These are phyloP conservation scores for Kazachstania martiniae DNA, from an alignment of 805 yeast genomes.

Conservation along the genomic window DNA sequence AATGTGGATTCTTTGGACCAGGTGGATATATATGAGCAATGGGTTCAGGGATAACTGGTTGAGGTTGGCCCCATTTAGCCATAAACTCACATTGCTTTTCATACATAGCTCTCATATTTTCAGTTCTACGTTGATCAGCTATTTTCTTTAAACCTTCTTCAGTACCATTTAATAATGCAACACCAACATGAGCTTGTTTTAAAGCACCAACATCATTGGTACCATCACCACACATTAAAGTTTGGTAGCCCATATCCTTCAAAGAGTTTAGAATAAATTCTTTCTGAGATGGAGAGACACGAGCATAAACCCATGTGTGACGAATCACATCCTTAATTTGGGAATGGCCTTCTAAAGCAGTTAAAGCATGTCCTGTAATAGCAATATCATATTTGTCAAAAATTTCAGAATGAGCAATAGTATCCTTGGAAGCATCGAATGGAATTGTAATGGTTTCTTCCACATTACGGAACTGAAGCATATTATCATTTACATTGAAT, in stretches of 20 bases:
- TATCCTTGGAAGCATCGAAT: constrained; percentile 42
- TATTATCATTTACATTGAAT: constrained; percentile 38
- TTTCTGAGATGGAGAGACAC: constrained; percentile 94
- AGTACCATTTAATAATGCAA: constrained; percentile 95
- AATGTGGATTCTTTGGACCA: constrained; percentile 83
- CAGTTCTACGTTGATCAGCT: constrained; percentile 66
- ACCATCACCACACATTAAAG: constrained; percentile 99
- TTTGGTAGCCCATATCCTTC: constrained; percentile 81
- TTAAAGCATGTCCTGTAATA: constrained; percentile 84
- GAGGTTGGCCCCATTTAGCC: constrained; percentile 71
- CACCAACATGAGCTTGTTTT: constrained; percentile 96
- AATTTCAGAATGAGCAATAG: constrained; percentile 30
- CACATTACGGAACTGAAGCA: constrained; percentile 76
- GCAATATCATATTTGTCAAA: constrained; percentile 74
- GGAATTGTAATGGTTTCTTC: constrained; percentile 65
- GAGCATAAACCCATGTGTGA: constrained; percentile 93
- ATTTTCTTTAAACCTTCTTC: constrained; percentile 86
- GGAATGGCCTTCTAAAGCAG: constrained; percentile 49
- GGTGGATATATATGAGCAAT: constrained; percentile 97
- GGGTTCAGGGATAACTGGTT: constrained; percentile 71
- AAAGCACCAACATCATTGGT: constrained; percentile 99
- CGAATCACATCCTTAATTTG: constrained; percentile 67
- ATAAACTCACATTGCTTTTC: constrained; percentile 75
- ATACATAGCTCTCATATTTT: constrained; percentile 55
- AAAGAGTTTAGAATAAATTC: constrained; percentile 78